phyloP scores from a whole-genome alignment of 148 eudicot genomes.

The Cornus suecica region DNA sequence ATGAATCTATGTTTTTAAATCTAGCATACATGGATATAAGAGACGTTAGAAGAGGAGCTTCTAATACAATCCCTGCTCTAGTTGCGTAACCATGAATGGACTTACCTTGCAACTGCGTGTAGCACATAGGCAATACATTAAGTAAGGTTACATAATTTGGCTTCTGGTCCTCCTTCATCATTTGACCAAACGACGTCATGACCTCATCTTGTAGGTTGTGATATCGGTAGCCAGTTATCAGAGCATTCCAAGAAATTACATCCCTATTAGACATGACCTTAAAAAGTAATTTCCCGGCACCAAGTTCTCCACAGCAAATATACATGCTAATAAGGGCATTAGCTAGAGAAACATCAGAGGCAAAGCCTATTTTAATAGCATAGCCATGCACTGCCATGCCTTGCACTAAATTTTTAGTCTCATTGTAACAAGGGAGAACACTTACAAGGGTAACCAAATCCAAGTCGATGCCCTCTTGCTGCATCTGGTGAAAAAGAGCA shows the following conservation, averaged over 20 bases:
- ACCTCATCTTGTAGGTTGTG: conserved; percentile 27
- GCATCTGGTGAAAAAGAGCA: conserved; percentile 42
- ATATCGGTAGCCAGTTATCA: conserved; percentile 46
- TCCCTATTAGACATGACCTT: conserved; percentile 32
- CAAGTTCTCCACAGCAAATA: conserved; percentile 38
- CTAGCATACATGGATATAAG: conserved; percentile 64
- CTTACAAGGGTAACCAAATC: conserved; percentile 59
- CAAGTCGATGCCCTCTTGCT: conserved; percentile 40
- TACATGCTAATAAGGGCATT: conserved; percentile 69
- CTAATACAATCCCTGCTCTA: conserved; percentile 23
- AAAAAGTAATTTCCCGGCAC: conserved; percentile 35
- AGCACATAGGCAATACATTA: conserved; percentile 43
- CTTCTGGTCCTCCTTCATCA: conserved; percentile 31
- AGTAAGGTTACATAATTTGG: conserved; percentile 60
- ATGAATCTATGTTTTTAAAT: conserved; percentile 34
- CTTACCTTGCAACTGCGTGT: conserved; percentile 42
- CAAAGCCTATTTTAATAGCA: conserved; percentile 40
- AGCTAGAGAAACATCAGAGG: conserved; percentile 35
- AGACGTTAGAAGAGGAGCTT: conserved; percentile 61
- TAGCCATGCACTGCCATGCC: conserved; percentile 56
- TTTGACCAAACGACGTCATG: conserved; percentile 30
- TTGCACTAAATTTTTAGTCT: conserved; percentile 24
- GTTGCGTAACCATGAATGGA: conserved; percentile 50
- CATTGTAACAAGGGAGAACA: conserved; percentile 42
- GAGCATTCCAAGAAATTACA: conserved; percentile 65